Evolutionary conservation across 345 rosid genomes (phyloP).

Genomic region (Arabidopsis suecica): DNA sequence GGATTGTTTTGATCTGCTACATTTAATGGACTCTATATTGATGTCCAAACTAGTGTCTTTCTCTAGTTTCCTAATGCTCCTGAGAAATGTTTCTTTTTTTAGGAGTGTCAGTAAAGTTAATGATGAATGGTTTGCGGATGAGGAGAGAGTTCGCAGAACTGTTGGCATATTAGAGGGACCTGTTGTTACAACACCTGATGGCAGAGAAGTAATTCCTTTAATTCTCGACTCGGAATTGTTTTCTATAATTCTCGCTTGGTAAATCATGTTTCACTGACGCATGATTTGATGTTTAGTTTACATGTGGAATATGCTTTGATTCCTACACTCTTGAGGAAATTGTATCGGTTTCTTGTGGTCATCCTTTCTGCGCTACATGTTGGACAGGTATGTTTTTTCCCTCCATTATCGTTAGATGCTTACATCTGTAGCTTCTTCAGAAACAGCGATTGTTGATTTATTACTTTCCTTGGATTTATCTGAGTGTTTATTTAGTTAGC

Average conservation of each 20-base stretch:
- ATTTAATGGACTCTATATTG: slow-evolving; percentile 6
- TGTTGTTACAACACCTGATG: slow-evolving; percentile 50
- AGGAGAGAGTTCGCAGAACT: slow-evolving; percentile 67
- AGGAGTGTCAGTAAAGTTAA: slow-evolving; percentile 87
- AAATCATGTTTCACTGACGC: slow-evolving; percentile 33
- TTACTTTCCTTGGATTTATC: neutral
- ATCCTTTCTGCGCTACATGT: slow-evolving; percentile 86
- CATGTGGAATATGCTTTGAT: slow-evolving; percentile 93
- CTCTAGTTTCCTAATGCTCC: slow-evolving; percentile 28
- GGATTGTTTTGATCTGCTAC: slow-evolving; percentile 14
- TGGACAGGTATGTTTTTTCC: slow-evolving; percentile 66
- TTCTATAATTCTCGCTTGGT: slow-evolving; percentile 12
- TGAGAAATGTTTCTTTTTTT: slow-evolving; percentile 32
- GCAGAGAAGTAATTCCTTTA: slow-evolving; percentile 57
- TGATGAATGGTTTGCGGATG: slow-evolving; percentile 97
- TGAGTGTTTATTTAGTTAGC: slow-evolving; percentile 12
- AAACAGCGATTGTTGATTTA: slow-evolving; percentile 2
- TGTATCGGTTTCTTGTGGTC: slow-evolving; percentile 85
- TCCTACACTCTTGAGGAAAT: slow-evolving; percentile 50
- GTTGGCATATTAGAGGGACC: slow-evolving; percentile 82
- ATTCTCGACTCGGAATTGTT: slow-evolving; percentile 13
- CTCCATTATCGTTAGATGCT: neutral
- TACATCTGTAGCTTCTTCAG: slow-evolving; percentile 7
- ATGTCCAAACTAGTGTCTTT: slow-evolving; percentile 18
- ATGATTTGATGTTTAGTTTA: slow-evolving; percentile 51